These are phyloP conservation scores for Neurospora africana DNA, from an alignment of 495 filamentous ascomycete genomes.

Conservation along the genomic window DNA sequence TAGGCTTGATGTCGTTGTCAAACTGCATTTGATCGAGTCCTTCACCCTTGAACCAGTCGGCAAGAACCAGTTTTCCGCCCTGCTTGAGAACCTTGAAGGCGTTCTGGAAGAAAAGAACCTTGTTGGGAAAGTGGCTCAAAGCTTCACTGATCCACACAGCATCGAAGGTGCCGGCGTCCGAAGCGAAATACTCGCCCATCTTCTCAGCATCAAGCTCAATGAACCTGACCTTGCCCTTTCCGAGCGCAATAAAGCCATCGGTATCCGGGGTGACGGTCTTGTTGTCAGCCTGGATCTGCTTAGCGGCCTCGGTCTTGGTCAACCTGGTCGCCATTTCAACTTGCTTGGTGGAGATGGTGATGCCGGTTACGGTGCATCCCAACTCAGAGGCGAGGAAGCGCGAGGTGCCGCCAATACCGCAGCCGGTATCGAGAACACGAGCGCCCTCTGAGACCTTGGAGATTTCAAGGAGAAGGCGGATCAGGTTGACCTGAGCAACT, in stretches of 20 bases:
- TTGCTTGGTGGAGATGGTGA: conserved; percentile 47
- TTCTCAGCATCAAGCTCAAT: conserved; percentile 49
- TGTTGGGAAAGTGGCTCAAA: conserved; percentile 46
- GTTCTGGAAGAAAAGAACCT: conserved; percentile 44
- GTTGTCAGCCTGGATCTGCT: neutral
- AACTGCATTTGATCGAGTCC: conserved; percentile 30
- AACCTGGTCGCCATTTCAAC: conserved; percentile 40
- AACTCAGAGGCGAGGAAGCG: conserved; percentile 39
- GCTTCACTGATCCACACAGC: conserved; percentile 50
- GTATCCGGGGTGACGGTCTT: neutral
- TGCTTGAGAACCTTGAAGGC: conserved; percentile 28
- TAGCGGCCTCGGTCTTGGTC: conserved; percentile 24
- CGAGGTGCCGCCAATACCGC: conserved; percentile 46
- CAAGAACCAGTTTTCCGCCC: conserved; percentile 40
- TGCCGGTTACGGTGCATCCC: conserved; percentile 39
- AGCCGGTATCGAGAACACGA: conserved; percentile 44
- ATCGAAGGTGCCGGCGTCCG: conserved; percentile 29
- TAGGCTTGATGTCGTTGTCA: conserved; percentile 42
- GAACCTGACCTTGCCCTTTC: conserved; percentile 36
- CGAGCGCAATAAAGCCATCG: conserved; percentile 23
- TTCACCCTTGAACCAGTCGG: conserved; percentile 47
- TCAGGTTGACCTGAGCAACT: conserved; percentile 40
- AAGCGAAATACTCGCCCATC: conserved; percentile 40
- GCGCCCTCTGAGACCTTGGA: conserved; percentile 23
- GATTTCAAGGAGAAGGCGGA: conserved; percentile 38